Base-by-base conservation (phyloP, 257 asterid species). In the Solanum pinnatisectum region DNA sequence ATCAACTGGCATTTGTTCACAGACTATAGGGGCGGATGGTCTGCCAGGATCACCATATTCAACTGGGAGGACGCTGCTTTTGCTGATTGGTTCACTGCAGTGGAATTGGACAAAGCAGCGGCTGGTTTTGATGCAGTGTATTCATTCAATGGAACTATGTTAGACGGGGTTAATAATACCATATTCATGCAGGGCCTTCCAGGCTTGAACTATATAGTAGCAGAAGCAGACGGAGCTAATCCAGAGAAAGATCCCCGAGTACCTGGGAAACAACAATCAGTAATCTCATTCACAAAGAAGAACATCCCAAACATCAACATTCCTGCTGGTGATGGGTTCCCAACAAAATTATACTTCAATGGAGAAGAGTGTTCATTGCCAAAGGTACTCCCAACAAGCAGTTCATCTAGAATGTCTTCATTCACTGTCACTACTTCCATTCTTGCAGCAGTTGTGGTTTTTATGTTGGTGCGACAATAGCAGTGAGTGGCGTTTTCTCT, bases 351-450 rank as follows among this genome's bases (percentile, higher is more conserved):
- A 18, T 96, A 87, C 96, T 97, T 97, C 93, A 97, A 97, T 6
- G 99, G 99, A 33, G 98, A 96, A 89, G 99, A 97, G 87, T 97
- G 99, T 73, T 90, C 99, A 9, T 86, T 97, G 40, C 99, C 99
- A 0, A 87, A 79, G 9, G 46, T 95, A 83, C 91, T 96, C 18
- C 99, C 99, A 8, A 65, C 82, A 13, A 94, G 93, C 91, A 37
- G 52, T 84, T 92, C 95, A 14, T 36, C 77, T 79, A 93, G 86
- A 52, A 89, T 91, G 3, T 89, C 92, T n/a, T 89, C 94, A 8
- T 23, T 88, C 20, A 37, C 63, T 85, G 33, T 89, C 33, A 70
- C 78, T 27, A 46, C 91, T 23, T 42, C 91, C 67, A 20, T 90
- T 42, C 36, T 90, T 56, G 65, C 65, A 36, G 87, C 88, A 3